These are phyloP conservation scores for Lipomyces oligophaga DNA, from an alignment of 805 yeast species.

Conservation along the genomic window DNA sequence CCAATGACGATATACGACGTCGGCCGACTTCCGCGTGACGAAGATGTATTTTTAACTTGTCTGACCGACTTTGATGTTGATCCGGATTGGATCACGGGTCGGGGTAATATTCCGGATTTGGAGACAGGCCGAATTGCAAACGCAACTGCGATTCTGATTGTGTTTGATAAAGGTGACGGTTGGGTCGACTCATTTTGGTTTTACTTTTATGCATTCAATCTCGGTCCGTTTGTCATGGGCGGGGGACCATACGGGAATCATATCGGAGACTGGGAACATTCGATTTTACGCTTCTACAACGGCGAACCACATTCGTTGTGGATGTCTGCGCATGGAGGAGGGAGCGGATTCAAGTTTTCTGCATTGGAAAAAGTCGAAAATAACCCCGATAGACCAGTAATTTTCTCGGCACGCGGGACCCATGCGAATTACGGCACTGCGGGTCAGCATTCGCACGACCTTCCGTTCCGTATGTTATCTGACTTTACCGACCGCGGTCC, in stretches of 20 bases:
- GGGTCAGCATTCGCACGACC: conserved; percentile 93
- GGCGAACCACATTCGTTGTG: conserved; percentile 81
- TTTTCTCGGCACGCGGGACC: conserved; percentile 91
- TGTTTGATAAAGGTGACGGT: conserved; percentile 89
- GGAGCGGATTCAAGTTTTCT: conserved; percentile 78
- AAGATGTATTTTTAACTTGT: conserved; percentile 57
- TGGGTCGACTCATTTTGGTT: conserved; percentile 97
- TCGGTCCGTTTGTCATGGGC: conserved; percentile 97
- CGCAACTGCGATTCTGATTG: conserved; percentile 79
- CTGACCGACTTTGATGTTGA: conserved; percentile 62
- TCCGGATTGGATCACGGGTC: conserved; percentile 86
- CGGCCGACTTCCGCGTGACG: conserved; percentile 34
- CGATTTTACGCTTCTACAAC: conserved; percentile 74
- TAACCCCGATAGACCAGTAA: conserved; percentile 56
- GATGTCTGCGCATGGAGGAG: conserved; percentile 99
- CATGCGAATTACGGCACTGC: conserved; percentile 96
- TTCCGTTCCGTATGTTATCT: conserved; percentile 83
- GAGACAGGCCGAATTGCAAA: conserved; percentile 64
- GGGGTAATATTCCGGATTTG: conserved; percentile 59
- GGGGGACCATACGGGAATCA: conserved; percentile 96
- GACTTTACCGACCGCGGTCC: conserved; percentile 96
- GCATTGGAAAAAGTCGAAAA: conserved; percentile 62
- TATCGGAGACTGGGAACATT: conserved; percentile 98
- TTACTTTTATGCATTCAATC: conserved; percentile 86
- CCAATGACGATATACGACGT: conserved; percentile 35